These are phyloP conservation scores for Fusarium tanahbumbuense DNA, from an alignment of 2,329 filamentous ascomycete genomes.

Conservation along the genomic window DNA sequence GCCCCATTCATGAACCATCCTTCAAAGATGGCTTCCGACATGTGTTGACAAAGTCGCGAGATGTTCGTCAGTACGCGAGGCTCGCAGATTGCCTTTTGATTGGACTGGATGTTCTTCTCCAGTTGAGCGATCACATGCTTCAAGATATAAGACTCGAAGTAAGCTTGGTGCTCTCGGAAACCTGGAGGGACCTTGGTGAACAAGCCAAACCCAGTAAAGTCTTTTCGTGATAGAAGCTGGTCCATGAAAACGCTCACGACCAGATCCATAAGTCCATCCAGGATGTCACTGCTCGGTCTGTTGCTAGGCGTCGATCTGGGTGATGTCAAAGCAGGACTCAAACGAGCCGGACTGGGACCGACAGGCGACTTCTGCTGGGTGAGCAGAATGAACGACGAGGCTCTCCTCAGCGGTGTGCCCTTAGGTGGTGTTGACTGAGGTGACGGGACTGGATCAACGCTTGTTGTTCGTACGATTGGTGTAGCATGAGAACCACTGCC, in stretches of 20 bases:
- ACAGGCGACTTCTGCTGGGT: slow-evolving; percentile 74
- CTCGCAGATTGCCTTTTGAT: slow-evolving; percentile 80
- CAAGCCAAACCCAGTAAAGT: slow-evolving; percentile 88
- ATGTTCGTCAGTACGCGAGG: slow-evolving; percentile 89
- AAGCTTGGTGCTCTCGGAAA: slow-evolving; percentile 93
- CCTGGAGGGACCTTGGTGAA: slow-evolving; percentile 91
- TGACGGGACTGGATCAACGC: slow-evolving; percentile 61
- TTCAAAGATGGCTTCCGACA: slow-evolving; percentile 92
- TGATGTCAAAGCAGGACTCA: slow-evolving; percentile 59
- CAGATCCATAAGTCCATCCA: slow-evolving; percentile 82
- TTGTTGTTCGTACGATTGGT: slow-evolving; percentile 80
- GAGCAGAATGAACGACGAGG: slow-evolving; percentile 91
- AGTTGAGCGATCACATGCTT: slow-evolving; percentile 79
- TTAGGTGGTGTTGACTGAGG: slow-evolving; percentile 59
- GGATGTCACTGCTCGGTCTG: slow-evolving; percentile 73
- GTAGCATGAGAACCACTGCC: slow-evolving; percentile 65
- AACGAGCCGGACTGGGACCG: slow-evolving; percentile 68
- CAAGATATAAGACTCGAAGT: slow-evolving; percentile 92
- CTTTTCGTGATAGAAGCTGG: slow-evolving; percentile 85
- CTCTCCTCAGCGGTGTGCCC: slow-evolving; percentile 76
- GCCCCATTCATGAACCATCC: slow-evolving; percentile 96
- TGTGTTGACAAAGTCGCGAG: slow-evolving; percentile 80
- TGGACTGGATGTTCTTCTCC: slow-evolving; percentile 74
- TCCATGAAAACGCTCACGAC: slow-evolving; percentile 85
- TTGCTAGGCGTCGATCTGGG: slow-evolving; percentile 61